Base-by-base conservation (phyloP, 345 rosid species). In the Dipteronia dyeriana region DNA sequence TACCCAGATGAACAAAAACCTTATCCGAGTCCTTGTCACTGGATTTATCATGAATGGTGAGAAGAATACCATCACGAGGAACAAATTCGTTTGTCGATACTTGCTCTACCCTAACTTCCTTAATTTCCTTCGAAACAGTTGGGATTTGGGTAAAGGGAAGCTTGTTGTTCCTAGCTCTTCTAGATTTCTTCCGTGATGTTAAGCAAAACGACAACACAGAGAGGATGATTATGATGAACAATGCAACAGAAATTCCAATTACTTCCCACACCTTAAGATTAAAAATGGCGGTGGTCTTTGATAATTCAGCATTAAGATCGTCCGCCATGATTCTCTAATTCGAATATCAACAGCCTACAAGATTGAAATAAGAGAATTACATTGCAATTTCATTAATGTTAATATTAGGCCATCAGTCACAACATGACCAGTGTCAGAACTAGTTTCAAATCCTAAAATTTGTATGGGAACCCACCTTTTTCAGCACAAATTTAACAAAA, bases 221-320 rank as follows among this genome's bases (percentile, higher is more conserved):
- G 78, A 96, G 97, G 70, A 96, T 91, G 4, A 87, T 75, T 41
- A 94, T 79, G 75, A 94, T 92, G 76, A 94, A 90, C 25, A 94
- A 78, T 61, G 86, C 92, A 43, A 96, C 94, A 20, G 81, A 86
- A 78, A 96, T 89, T 62, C 97, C 94, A 75, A 91, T 87, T 49
- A 92, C 88, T 83, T 91, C 93, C 99, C 99, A 96, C 51, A 88
- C 93, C 85, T 94, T 86, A 54, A 96, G 92, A 72, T 90, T 88
- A 71, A 94, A 85, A 71, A 96, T 74, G 78, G 80, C 87, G 9
- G 92, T 90, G 76, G 90, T 87, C 84, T 83, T 85, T 62, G 97
- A 95, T 75, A 95, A 78, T 75, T 90, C 90, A 25, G 89, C 77
- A 31, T 91, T 88, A 43, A 95, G 86, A 88, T 85, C 88, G 79